phyloP scores from a whole-genome alignment of 192 early-diverging fungal species.

The Mortierella antarctica region DNA sequence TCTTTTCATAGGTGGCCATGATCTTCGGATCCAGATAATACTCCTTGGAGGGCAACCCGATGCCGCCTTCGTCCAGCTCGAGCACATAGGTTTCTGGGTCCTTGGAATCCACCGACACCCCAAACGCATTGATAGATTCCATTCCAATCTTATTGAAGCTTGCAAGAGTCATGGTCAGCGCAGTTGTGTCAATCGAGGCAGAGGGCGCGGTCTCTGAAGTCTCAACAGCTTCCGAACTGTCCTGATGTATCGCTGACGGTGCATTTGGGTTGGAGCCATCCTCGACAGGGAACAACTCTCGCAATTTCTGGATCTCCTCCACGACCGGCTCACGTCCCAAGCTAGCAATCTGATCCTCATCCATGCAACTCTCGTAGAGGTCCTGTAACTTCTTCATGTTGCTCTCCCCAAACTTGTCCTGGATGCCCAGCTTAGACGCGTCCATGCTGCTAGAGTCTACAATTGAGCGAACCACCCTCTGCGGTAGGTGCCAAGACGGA shows the following conservation, averaged over 20 bases:
- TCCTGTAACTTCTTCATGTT: slow-evolving; percentile 66
- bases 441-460: not conserved
- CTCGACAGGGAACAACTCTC: slow-evolving; percentile 43
- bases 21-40: slow-evolving; percentile 67
- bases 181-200: not conserved
- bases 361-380: slow-evolving; percentile 68
- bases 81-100: slow-evolving; percentile 64
- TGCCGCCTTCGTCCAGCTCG: slow-evolving; percentile 56
- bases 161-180: slow-evolving; percentile 19
- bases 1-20: slow-evolving; percentile 49
- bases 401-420: slow-evolving; percentile 34
- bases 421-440: not conserved
- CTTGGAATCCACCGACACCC: slow-evolving; percentile 63
- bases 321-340: slow-evolving; percentile 52
- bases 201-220: not conserved
- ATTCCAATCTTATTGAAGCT: slow-evolving; percentile 35
- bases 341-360: slow-evolving; percentile 45
- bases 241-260: not conserved
- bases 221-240: not conserved
- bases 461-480: slow-evolving; percentile 17
- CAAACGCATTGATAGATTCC: slow-evolving; percentile 55
- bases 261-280: not conserved
- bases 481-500: not conserved
- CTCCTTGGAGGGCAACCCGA: slow-evolving; percentile 70
- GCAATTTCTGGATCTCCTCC: slow-evolving; percentile 35